Conservation (phyloP, 2,329 filamentous ascomycete species). For the Aureobasidium subglaciale region DNA sequence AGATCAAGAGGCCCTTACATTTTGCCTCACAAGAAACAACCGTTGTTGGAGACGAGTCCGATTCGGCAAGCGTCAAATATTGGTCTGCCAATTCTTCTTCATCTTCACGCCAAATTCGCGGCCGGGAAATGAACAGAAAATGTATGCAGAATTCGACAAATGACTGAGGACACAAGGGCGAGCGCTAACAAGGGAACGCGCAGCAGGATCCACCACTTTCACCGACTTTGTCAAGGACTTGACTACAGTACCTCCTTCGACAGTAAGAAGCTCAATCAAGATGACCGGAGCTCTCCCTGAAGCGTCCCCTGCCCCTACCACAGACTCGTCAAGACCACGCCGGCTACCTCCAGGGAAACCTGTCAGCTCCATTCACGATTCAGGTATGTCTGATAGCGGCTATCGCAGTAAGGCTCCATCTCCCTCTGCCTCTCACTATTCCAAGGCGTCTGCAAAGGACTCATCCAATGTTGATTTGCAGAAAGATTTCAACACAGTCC, state of each 20-base stretch:
- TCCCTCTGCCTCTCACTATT: not conserved
- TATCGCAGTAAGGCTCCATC: not conserved
- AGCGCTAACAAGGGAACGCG: not conserved
- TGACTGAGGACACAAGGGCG: not conserved
- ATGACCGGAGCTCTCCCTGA: constrained; percentile 22
- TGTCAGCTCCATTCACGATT: not conserved
- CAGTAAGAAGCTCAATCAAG: not conserved
- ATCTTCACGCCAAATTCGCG: not conserved
- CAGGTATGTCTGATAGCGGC: not conserved
- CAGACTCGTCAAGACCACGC: not conserved
- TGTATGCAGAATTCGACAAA: not conserved
- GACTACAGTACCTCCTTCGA: not conserved
- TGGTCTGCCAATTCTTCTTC: not conserved
- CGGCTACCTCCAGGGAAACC: not conserved
- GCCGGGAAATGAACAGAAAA: not conserved
- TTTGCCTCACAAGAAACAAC: constrained; percentile 10
- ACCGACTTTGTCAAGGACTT: not conserved
- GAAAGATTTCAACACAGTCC: not conserved
- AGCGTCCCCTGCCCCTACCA: not conserved
- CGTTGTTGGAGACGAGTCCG: constrained; percentile 9
- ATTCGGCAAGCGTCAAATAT: not conserved
- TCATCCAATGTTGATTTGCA: not conserved
- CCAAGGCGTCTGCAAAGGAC: not conserved
- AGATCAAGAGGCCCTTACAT: constrained; percentile 1
- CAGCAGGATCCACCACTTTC: not conserved